A percentile compares a stretch with the other conserved stretches of the same genome.
These are phyloP conservation scores for Mrakia blollopis DNA, from an alignment of 768 basidiomycete genomes.

Conservation along the genomic window DNA sequence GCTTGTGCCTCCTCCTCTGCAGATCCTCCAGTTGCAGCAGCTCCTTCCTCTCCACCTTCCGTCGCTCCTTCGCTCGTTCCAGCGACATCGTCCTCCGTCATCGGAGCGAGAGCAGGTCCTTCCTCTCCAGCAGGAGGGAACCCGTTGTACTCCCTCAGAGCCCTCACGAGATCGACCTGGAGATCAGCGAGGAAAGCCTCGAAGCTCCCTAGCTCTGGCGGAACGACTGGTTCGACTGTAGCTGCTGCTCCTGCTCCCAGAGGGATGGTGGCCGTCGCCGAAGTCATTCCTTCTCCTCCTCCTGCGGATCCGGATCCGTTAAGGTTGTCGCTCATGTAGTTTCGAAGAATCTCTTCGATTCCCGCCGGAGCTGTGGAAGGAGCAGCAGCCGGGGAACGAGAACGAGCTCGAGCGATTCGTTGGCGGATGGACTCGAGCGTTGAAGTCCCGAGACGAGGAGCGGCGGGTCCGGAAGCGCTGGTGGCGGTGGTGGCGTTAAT, in stretches of 20 bases:
- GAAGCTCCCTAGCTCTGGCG: slow-evolving; percentile 14
- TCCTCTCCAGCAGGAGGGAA: not conserved
- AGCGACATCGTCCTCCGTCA: not conserved
- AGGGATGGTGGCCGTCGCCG: not conserved
- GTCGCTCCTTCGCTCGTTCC: not conserved
- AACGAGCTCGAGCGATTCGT: not conserved
- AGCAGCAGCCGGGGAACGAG: not conserved
- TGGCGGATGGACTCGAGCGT: slow-evolving; percentile 11
- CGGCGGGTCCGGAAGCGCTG: not conserved
- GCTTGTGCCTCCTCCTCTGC: not conserved
- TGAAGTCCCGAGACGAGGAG: not conserved
- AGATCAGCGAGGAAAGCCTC: slow-evolving; percentile 26
- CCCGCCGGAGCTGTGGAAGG: not conserved
- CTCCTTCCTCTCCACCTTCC: not conserved
- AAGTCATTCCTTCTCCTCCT: not conserved
- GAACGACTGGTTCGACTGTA: not conserved
- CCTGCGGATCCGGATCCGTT: not conserved
- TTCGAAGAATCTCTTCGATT: slow-evolving; percentile 14
- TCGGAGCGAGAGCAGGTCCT: not conserved
- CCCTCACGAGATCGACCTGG: slow-evolving; percentile 19
- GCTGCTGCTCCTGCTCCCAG: not conserved
- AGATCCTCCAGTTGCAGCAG: not conserved
- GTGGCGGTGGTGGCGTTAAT: not conserved
- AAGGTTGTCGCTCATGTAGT: slow-evolving; percentile 15
- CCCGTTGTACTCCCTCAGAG: slow-evolving; percentile 28